Evolutionary conservation across 202 grass and related monocot genomes (phyloP).

Genomic region (Schoenoplectus triqueter): DNA sequence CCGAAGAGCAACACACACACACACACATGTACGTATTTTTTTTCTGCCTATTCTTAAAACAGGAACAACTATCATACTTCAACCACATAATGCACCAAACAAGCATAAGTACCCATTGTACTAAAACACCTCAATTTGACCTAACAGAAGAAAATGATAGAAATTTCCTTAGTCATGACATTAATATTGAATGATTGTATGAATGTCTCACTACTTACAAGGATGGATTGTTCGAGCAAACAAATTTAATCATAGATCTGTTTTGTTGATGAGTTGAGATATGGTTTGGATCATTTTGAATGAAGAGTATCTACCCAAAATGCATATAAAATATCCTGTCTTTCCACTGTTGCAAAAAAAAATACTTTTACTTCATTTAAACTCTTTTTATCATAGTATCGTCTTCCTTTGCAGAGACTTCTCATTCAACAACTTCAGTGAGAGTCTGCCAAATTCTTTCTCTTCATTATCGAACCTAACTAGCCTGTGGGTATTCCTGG

Average conservation of each 20-base stretch:
- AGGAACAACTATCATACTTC: neutral
- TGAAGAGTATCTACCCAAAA: neutral
- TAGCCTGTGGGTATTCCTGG: constrained; percentile 72
- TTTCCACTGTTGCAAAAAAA: neutral
- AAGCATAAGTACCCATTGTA: neutral
- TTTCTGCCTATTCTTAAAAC: too few species aligned
- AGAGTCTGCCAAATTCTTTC: constrained; percentile 85
- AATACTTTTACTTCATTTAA: constrained; percentile 11
- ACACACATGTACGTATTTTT: too few species aligned
- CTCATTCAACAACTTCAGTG: constrained; percentile 89
- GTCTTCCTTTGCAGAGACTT: constrained; percentile 69
- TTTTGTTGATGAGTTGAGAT: neutral
- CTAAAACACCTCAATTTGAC: neutral
- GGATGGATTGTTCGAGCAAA: constrained; percentile 19
- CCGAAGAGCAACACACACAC: too few species aligned
- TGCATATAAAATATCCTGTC: constrained; percentile 8
- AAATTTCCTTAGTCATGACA: neutral
- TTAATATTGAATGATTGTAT: constrained; percentile 7
- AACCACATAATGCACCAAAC: neutral
- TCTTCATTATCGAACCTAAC: constrained; percentile 83
- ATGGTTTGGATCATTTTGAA: neutral
- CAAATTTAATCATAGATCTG: neutral
- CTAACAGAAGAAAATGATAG: constrained; percentile 23
- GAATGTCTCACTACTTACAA: neutral
- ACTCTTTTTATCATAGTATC: constrained; percentile 37